These are phyloP conservation scores for Coelastrella sp. DNA, from an alignment of 139 green algal genomes.

Conservation along the genomic window DNA sequence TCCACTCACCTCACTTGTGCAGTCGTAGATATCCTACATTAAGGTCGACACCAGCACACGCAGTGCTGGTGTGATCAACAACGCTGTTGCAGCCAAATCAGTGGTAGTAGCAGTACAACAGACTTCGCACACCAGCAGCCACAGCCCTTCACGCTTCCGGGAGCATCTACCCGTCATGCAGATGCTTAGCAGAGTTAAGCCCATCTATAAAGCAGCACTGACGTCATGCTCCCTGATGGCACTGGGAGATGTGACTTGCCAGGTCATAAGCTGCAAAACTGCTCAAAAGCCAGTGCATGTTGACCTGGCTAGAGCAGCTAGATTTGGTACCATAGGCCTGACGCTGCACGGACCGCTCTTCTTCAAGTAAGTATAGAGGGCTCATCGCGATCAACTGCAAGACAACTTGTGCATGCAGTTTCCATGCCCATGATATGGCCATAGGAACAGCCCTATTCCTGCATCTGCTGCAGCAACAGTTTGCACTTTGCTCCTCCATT, in stretches of 20 bases:
- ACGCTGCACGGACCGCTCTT: slow-evolving; percentile 66
- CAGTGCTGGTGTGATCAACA: too few relatives aligned
- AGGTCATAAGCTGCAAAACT: slow-evolving; percentile 18
- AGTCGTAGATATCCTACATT: too few relatives aligned
- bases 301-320: slow-evolving; percentile 46
- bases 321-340: slow-evolving; percentile 55
- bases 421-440: not conserved
- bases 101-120: too few relatives aligned
- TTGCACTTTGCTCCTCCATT: too few relatives aligned
- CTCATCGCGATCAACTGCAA: not conserved
- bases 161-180: not conserved
- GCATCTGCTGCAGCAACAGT: too few relatives aligned
- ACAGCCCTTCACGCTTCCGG: too few relatives aligned
- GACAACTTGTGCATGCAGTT: not conserved
- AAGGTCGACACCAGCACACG: too few relatives aligned
- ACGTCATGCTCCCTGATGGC: slow-evolving; percentile 26
- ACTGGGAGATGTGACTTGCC: slow-evolving; percentile 29
- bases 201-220: slow-evolving; percentile 23
- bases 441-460: too few relatives aligned
- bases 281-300: not conserved
- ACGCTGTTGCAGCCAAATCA: too few relatives aligned
- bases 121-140: too few relatives aligned
- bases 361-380: slow-evolving; percentile 19
- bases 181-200: not conserved
- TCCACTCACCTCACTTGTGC: too few relatives aligned